Conservation (phyloP, 306 rosid genomes). For the Glycine soja region DNA sequence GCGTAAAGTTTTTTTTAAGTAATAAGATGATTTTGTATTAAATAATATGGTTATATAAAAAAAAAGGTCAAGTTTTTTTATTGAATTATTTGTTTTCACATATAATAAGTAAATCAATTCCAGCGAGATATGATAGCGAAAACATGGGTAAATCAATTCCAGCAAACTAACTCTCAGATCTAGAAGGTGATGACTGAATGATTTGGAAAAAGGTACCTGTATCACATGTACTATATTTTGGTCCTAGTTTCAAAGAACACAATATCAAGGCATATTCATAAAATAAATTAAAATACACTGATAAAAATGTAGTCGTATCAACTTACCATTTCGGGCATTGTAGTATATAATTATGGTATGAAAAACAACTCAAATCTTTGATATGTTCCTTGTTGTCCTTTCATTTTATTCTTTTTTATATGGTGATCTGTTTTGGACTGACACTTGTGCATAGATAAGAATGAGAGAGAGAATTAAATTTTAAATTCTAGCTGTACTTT, state of each 20-base stretch:
- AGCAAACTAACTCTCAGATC: conserved; percentile 26
- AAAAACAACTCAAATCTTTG: conserved; percentile 25
- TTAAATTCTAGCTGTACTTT: background rate
- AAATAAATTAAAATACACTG: background rate
- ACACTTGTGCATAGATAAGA: background rate
- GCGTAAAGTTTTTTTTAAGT: no score
- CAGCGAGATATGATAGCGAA: no score
- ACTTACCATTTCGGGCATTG: background rate
- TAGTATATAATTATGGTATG: background rate
- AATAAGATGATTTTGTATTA: no score
- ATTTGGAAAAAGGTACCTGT: background rate
- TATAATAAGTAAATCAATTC: no score
- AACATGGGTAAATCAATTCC: conserved; percentile 22
- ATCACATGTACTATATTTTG: conserved; percentile 5
- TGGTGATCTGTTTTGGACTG: conserved; percentile 4
- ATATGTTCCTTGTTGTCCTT: background rate
- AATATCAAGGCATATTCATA: background rate
- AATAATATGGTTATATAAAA: no score
- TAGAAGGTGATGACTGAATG: background rate
- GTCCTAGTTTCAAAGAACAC: conserved; percentile 28
- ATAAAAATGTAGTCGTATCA: background rate
- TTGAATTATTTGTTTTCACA: no score
- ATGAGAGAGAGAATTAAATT: background rate
- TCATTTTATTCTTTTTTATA: background rate
- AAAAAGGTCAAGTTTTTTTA: no score